Evolutionary conservation across 2,329 filamentous ascomycete genomes (phyloP), one percentile per base, ranked within the genome.

Genomic region (Drechmeria coniospora): DNA sequence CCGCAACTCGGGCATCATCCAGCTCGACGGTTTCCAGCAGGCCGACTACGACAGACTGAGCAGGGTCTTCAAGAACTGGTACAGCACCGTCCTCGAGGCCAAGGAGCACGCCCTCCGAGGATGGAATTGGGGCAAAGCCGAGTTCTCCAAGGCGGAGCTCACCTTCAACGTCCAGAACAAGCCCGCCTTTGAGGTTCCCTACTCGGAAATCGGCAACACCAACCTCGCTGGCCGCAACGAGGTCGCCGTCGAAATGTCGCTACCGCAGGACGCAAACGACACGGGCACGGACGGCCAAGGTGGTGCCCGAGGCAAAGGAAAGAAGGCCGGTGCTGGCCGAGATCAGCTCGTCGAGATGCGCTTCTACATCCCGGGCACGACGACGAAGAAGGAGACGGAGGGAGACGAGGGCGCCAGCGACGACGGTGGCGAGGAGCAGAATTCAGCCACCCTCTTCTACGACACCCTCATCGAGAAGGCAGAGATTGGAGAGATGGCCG

Each of bases 41-140:
- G 86, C 94, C 67, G 87, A 98, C 53, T 81, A 83, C 42, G 90
- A 98, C 40, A 81, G 90, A 30, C 62, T 94, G 10, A 69, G 64
- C 57, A 94, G 93, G 53, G 73, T 90, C 41, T 94, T 98, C 68
- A 95, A 94, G 61, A 81, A 87, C 47, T 95, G 87, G 82, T 98
- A 95, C 58, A 90, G 83, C 57, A 79, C 90, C 45, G 84, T 76
- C 44, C 68, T 98, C 33, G 86, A 95, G 51, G 81, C 73, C 52
- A 83, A 82, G 54, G 90, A 98, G 56, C 90, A 95, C 54, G 84
- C 90, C 15, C 63, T 98, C 33, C 75, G 90, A 42, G 90, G 90
- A 31, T 98, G 90, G 90, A 98, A 98, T 53, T 98, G 90, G 92
- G 90, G 90, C 45, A 98, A 95, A 58, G 82, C 83, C 38, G 90